These are phyloP conservation scores for Physaria fendleri DNA, from an alignment of 345 rosid species.

Conservation along the genomic window DNA sequence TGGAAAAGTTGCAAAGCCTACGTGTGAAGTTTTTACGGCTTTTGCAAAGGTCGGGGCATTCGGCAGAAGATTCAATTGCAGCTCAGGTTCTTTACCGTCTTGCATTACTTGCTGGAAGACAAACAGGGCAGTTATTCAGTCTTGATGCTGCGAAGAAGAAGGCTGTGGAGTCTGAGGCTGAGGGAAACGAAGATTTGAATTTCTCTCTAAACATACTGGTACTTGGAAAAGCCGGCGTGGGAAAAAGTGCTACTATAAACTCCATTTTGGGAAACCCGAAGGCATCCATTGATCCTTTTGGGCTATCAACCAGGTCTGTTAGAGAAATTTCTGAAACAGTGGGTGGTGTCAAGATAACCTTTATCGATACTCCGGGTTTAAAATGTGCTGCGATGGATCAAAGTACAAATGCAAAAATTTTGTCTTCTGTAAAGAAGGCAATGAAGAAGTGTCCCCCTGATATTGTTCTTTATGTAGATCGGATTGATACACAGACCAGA, in stretches of 20 bases:
- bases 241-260: conserved; percentile 90
- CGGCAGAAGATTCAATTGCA: conserved; percentile 72
- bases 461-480: conserved; percentile 81
- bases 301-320: conserved; percentile 59
- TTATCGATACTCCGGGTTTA: conserved; percentile 79
- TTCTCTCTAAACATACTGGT: conserved; percentile 74
- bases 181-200: conserved; percentile 51
- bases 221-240: conserved; percentile 91
- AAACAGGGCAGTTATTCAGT: conserved; percentile 55
- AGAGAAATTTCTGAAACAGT: conserved; percentile 63
- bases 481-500: conserved; percentile 73
- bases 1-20: conserved; percentile 67
- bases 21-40: conserved; percentile 86
- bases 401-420: conserved; percentile 51
- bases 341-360: conserved; percentile 59
- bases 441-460: conserved; percentile 73
- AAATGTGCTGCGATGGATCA: conserved; percentile 80
- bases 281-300: conserved; percentile 65
- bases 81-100: conserved; percentile 79
- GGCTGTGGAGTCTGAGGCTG: conserved; percentile 69
- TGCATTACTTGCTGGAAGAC: conserved; percentile 74
- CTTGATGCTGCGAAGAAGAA: conserved; percentile 71
- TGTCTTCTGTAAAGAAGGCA: conserved; percentile 59
- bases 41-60: conserved; percentile 65
- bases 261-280: conserved; percentile 77